Evolutionary conservation across 1,284 basidiomycete species (phyloP), one percentile per base, ranked within the genome.

Genomic region (Takashimella tepidaria): DNA sequence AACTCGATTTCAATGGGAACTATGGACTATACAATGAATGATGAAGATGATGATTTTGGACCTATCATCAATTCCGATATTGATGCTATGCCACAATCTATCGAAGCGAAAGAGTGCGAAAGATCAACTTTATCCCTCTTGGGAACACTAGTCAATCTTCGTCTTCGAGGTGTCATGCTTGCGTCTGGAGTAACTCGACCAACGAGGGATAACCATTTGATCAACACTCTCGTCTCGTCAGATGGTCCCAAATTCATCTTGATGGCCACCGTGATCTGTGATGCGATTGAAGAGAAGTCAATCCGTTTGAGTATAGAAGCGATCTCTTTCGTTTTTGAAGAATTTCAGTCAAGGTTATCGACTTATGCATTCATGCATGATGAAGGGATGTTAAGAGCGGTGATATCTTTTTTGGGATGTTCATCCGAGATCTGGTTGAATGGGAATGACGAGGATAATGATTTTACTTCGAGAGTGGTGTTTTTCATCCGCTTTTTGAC

Each of bases 401-500:
- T 80, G 3, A 73, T 88, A 16, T 76, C 80, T n/a, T 79, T 90
- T 51, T 73, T 95, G 22, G 79, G 83, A 31, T 81, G 83, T 3
- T 87, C 88, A 0, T 69, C 83, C 47, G 72, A 80, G 41, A 61
- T 84, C 0, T 96, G 91, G 90, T 66, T 81, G n/a, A 61, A 74
- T 20, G 64, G 68, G 6, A n/a, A n/a, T n/a, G n/a, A n/a, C n/a
- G 61, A 76, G 13, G 65, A 76, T 16, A 67, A 69, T 22, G 77
- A 80, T 5, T 69, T 83, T 13, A 76, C 79, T 8, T 74, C 74
- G 22, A 74, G 79, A 19, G 79, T 83, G 19, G 75, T 79, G 41
- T 49, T 68, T 6, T 68, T 92, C 25, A 81, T 80, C 56, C 67
- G 69, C 1, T 85, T 80, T 80, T 71, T 90, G 50, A 76, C 81